Conservation (phyloP, 441 rosid genomes). For the Syzygium malaccense region DNA sequence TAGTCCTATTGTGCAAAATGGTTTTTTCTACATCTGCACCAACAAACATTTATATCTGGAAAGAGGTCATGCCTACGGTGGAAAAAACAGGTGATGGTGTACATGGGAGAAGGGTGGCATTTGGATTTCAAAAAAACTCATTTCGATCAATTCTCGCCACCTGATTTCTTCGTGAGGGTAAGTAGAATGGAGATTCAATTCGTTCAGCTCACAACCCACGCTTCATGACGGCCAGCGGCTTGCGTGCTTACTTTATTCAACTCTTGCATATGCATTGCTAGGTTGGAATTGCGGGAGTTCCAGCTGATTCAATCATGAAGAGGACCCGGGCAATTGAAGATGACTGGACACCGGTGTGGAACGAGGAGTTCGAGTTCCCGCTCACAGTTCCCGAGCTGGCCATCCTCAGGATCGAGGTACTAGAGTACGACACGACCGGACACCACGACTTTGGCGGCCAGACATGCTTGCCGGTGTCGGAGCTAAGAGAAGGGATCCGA, state of each 20-base stretch:
- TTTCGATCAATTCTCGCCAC: conserved; percentile 72
- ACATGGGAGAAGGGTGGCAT: conserved; percentile 76
- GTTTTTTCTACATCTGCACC: neutral
- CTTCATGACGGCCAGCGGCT: neutral
- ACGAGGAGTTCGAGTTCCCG: conserved; percentile 47
- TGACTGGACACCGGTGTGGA: conserved; percentile 74
- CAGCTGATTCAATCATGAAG: conserved; percentile 25
- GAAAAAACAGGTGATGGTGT: conserved; percentile 41
- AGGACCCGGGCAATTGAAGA: conserved; percentile 33
- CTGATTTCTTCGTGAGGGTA: conserved; percentile 68
- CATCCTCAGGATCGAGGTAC: conserved; percentile 43
- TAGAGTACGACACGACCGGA: conserved; percentile 45
- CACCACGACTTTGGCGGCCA: conserved; percentile 72
- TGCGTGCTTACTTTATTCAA: neutral
- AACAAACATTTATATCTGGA: neutral
- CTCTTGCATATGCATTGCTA: neutral
- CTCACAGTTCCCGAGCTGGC: conserved; percentile 64
- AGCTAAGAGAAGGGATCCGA: conserved; percentile 57
- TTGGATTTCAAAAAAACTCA: conserved; percentile 43
- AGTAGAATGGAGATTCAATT: neutral
- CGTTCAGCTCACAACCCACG: neutral
- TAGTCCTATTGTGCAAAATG: neutral
- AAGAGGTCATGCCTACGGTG: neutral
- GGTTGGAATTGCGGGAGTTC: conserved; percentile 60
- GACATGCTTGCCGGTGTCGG: conserved; percentile 60